phyloP scores from a whole-genome alignment of 2,329 filamentous ascomycete species.

The Colletotrichum sp. region DNA sequence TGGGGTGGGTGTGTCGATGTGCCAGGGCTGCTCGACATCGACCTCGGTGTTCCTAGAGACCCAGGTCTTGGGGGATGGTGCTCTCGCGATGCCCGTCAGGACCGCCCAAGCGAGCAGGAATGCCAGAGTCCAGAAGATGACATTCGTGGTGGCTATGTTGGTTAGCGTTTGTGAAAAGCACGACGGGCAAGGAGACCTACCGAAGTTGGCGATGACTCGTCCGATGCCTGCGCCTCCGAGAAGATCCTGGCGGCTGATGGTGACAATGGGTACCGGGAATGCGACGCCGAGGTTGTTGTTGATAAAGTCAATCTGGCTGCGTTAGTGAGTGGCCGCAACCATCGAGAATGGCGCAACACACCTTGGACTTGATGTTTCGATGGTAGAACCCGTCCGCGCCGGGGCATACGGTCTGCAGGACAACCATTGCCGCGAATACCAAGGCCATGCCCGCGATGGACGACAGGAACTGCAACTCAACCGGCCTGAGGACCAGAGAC shows the following conservation, averaged over 20 bases:
- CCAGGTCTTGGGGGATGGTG: not conserved
- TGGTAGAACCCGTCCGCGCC: constrained; percentile 32
- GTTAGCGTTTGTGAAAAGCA: not conserved
- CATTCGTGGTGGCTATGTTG: constrained; percentile 36
- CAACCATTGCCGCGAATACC: constrained; percentile 40
- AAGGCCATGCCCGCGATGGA: constrained; percentile 53
- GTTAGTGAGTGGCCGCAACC: not conserved
- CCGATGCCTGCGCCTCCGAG: constrained; percentile 40
- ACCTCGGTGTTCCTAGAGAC: not conserved
- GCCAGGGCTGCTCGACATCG: not conserved
- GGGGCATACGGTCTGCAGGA: constrained; percentile 22
- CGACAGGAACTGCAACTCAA: constrained; percentile 47
- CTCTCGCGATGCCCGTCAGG: not conserved
- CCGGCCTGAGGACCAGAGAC: constrained; percentile 36
- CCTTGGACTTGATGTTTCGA: constrained; percentile 37
- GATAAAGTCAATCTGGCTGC: constrained; percentile 51
- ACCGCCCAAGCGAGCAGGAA: constrained; percentile 28
- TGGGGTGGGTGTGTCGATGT: not conserved
- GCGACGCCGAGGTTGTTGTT: constrained; percentile 57
- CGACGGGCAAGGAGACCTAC: constrained; percentile 34
- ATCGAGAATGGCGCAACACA: constrained; percentile 2
- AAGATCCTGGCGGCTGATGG: constrained; percentile 42
- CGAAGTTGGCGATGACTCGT: constrained; percentile 47
- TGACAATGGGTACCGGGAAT: constrained; percentile 55
- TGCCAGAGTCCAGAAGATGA: constrained; percentile 37